Percentiles rank a stretch among this genome's conserved stretches.
Evolutionary conservation across 805 yeast genomes (phyloP).

Genomic region (Tetrapisispora phaffii): DNA sequence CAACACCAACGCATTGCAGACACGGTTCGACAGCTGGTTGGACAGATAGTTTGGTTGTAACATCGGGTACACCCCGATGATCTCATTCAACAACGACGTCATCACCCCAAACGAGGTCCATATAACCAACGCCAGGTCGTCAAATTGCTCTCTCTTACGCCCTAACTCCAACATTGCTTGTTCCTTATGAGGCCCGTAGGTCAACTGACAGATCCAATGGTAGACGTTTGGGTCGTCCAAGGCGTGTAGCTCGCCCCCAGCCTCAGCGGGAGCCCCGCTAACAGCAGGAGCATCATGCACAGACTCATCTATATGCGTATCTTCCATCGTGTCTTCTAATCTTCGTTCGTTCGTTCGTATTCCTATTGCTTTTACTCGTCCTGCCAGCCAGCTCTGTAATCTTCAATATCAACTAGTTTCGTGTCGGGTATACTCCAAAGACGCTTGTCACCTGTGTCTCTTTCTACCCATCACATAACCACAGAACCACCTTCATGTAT

Average conservation of each 20-base stretch:
- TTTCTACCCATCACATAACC: no score
- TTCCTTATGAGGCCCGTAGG: slow-evolving; percentile 84
- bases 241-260: slow-evolving; percentile 30
- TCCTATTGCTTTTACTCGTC: no score
- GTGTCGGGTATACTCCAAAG: no score
- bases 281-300: background rate
- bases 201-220: slow-evolving; percentile 82
- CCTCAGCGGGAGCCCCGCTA: slow-evolving; percentile 4
- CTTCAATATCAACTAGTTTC: no score
- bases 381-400: no score
- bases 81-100: slow-evolving; percentile 84
- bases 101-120: slow-evolving; percentile 97
- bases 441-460: no score
- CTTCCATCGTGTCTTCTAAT: background rate
- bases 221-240: slow-evolving; percentile 73
- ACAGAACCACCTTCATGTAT: no score
- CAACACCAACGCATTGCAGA: slow-evolving; percentile 89
- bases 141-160: slow-evolving; percentile 88
- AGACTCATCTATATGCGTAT: slow-evolving; percentile 3
- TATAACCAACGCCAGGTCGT: slow-evolving; percentile 80
- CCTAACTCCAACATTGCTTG: slow-evolving; percentile 88
- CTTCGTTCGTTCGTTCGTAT: background rate
- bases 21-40: slow-evolving; percentile 82
- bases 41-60: slow-evolving; percentile 79
- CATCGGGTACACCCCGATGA: slow-evolving; percentile 80